These are phyloP conservation scores for Chlamydomonas incerta DNA, from an alignment of 139 green algal genomes.

Conservation along the genomic window DNA sequence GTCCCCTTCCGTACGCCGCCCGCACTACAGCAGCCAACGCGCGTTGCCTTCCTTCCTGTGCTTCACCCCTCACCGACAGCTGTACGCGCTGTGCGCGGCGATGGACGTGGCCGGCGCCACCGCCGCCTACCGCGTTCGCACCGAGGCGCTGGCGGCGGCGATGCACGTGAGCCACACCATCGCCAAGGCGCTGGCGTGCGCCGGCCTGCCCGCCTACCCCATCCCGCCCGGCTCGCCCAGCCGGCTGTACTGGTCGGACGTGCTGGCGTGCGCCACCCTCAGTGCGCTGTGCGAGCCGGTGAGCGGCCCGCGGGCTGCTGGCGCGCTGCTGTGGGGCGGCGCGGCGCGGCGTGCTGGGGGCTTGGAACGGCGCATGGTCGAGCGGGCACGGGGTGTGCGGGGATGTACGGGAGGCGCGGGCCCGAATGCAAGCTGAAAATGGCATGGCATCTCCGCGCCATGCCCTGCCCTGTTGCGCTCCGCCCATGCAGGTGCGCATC, in stretches of 20 bases:
- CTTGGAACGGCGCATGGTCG: too few relatives aligned
- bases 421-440: too few relatives aligned
- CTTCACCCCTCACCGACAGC: too few relatives aligned
- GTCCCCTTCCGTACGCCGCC: too few relatives aligned
- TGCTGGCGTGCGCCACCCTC: slow-evolving; percentile 38
- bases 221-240: neutral
- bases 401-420: too few relatives aligned
- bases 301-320: neutral
- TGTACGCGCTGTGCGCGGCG: slow-evolving; percentile 7
- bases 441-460: too few relatives aligned
- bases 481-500: slow-evolving; percentile 3
- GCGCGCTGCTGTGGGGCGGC: neutral
- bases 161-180: slow-evolving; percentile 52
- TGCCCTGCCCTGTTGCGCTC: too few relatives aligned
- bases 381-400: too few relatives aligned
- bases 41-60: too few relatives aligned
- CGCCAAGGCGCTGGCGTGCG: slow-evolving; percentile 53
- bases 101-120: slow-evolving; percentile 14
- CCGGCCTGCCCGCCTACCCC: slow-evolving; percentile 31
- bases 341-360: neutral
- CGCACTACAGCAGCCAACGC: too few relatives aligned
- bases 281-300: slow-evolving; percentile 37
- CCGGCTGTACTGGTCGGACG: slow-evolving; percentile 33
- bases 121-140: neutral
- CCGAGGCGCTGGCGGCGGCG: slow-evolving; percentile 25